Evolutionary conservation across 371 early-diverging fungal species (phyloP).

Genomic region (Mortierella polycephala): DNA sequence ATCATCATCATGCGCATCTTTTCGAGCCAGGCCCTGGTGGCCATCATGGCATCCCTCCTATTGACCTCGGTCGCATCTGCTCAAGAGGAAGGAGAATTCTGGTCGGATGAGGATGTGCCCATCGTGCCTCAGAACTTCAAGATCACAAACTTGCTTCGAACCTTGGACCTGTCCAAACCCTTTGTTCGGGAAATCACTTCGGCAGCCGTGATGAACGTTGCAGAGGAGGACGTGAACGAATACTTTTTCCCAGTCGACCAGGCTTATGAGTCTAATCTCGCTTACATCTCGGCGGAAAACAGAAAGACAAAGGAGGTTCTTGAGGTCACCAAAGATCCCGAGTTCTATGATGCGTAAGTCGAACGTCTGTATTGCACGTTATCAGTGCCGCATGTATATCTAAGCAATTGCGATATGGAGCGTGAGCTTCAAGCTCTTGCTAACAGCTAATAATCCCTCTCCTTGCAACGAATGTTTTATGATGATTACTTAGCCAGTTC

Average conservation of each 20-base stretch:
- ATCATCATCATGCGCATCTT: conserved; percentile 29
- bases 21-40: conserved; percentile 30
- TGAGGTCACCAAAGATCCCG: conserved; percentile 56
- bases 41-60: conserved; percentile 25
- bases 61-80: conserved; percentile 14
- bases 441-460: background rate
- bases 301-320: conserved; percentile 58
- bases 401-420: no score
- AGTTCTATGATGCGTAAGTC: conserved; percentile 19
- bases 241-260: conserved; percentile 68
- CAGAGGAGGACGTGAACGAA: conserved; percentile 54
- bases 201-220: conserved; percentile 66
- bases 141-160: conserved; percentile 72
- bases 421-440: no score
- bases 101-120: conserved; percentile 23
- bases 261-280: conserved; percentile 49
- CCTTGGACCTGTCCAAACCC: conserved; percentile 69
- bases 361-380: background rate
- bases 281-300: conserved; percentile 63
- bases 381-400: background rate
- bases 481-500: conserved; percentile 52
- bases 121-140: conserved; percentile 57
- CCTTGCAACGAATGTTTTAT: background rate
- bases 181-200: conserved; percentile 73
- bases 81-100: conserved; percentile 5